These are phyloP conservation scores for Neonectria neomacrospora DNA, from an alignment of 2,329 filamentous ascomycete species.

Conservation along the genomic window DNA sequence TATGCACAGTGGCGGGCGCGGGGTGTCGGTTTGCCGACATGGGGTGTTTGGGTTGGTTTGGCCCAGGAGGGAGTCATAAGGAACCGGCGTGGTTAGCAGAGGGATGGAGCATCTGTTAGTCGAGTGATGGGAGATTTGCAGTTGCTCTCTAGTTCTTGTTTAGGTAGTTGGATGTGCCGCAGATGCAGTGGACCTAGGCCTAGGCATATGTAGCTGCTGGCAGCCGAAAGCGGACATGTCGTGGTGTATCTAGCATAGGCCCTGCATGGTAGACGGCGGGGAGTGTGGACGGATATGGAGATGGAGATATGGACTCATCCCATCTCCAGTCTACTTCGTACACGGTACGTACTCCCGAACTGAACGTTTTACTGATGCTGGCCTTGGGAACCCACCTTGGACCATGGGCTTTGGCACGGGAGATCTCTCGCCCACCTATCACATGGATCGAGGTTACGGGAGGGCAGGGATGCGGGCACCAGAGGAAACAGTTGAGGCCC, in stretches of 20 bases:
- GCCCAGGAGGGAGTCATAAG: neutral
- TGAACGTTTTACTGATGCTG: neutral
- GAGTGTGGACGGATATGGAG: neutral
- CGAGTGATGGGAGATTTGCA: neutral
- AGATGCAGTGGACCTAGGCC: neutral
- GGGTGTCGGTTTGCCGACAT: neutral
- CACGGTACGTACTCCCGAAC: neutral
- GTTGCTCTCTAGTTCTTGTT: neutral
- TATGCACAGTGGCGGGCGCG: neutral
- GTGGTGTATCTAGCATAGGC: too few species aligned
- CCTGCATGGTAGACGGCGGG: neutral
- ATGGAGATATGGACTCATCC: slow-evolving; percentile 3
- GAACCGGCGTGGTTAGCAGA: neutral
- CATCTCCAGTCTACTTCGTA: neutral
- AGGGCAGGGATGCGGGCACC: slow-evolving; percentile 17
- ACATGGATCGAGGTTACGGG: slow-evolving; percentile 22
- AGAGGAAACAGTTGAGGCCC: slow-evolving; percentile 19
- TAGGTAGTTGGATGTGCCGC: slow-evolving; percentile 1
- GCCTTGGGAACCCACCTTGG: slow-evolving; percentile 3
- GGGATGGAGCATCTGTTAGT: neutral
- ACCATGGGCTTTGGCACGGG: slow-evolving; percentile 34
- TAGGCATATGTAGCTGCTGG: neutral
- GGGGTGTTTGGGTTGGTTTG: neutral
- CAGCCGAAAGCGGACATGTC: slow-evolving; percentile 3
- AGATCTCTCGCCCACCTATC: slow-evolving; percentile 47